phyloP scores from a whole-genome alignment of 2,329 filamentous ascomycete genomes.

The Whalleya microplaca region DNA sequence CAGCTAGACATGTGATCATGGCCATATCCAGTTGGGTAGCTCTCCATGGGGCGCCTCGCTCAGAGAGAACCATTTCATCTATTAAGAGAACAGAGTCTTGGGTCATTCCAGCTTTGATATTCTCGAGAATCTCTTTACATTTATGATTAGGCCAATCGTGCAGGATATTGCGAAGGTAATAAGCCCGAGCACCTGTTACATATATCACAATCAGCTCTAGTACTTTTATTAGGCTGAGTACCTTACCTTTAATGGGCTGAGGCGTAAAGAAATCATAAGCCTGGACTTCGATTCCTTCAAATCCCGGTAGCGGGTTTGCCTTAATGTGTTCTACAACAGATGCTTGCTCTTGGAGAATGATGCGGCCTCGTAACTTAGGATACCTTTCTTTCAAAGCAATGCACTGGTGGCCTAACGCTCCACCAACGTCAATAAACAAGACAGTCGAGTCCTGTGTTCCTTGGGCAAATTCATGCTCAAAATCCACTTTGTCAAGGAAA shows the following conservation, averaged over 20 bases:
- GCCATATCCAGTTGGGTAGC: neutral
- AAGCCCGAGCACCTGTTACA: slow-evolving; percentile 24
- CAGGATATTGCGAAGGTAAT: slow-evolving; percentile 27
- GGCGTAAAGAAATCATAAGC: slow-evolving; percentile 27
- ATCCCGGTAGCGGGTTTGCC: slow-evolving; percentile 22
- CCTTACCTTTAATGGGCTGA: slow-evolving; percentile 12
- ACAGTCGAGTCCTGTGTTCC: slow-evolving; percentile 9
- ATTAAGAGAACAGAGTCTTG: slow-evolving; percentile 15
- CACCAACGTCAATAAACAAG: slow-evolving; percentile 30
- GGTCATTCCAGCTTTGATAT: slow-evolving; percentile 21
- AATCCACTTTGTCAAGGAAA: slow-evolving; percentile 22
- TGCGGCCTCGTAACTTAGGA: slow-evolving; percentile 22
- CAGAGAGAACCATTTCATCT: slow-evolving; percentile 7
- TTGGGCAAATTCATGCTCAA: slow-evolving; percentile 19
- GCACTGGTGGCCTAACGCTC: slow-evolving; percentile 28
- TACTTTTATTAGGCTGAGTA: no score
- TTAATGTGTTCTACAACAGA: slow-evolving; percentile 19
- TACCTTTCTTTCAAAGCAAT: slow-evolving; percentile 16
- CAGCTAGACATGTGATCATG: neutral
- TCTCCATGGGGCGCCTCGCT: slow-evolving; percentile 1
- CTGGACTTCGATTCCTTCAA: slow-evolving; percentile 20
- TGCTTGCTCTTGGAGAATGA: slow-evolving; percentile 27
- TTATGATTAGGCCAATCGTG: slow-evolving; percentile 21
- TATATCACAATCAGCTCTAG: no score
- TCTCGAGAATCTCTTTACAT: slow-evolving; percentile 21